phyloP scores from a whole-genome alignment of 129 eudicot species.

The Pseudognaphalium luteoalbum region DNA sequence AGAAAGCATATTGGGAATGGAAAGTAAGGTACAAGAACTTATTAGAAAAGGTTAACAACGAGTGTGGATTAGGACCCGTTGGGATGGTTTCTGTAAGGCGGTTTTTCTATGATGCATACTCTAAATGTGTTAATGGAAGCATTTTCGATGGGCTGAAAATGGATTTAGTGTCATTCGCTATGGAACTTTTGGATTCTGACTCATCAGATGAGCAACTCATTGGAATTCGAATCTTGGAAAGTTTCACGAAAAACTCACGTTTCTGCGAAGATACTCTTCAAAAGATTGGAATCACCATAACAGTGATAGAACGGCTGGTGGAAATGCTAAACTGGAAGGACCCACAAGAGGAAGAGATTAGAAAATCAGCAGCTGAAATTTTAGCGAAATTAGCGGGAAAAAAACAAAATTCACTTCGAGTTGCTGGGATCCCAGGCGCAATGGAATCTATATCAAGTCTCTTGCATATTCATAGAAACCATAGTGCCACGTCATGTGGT shows the following conservation, averaged over 20 bases:
- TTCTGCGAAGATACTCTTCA: constrained; percentile 79
- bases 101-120: constrained; percentile 88
- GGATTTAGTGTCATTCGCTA: constrained; percentile 90
- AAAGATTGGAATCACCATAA: constrained; percentile 67
- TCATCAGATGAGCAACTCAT: constrained; percentile 89
- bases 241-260: constrained; percentile 45
- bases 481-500: constrained; percentile 36
- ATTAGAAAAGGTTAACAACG: constrained; percentile 63
- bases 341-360: constrained; percentile 75
- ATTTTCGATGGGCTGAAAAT: constrained; percentile 88
- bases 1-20: constrained; percentile 96
- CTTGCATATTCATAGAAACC: constrained; percentile 41
- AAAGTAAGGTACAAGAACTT: constrained; percentile 51
- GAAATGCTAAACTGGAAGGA: constrained; percentile 97
- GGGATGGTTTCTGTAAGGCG: constrained; percentile 66
- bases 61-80: constrained; percentile 64
- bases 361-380: constrained; percentile 75
- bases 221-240: constrained; percentile 58
- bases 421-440: constrained; percentile 89
- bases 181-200: constrained; percentile 74
- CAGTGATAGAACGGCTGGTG: constrained; percentile 70
- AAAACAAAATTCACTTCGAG: constrained; percentile 76
- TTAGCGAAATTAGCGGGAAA: constrained; percentile 62
- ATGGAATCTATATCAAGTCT: constrained; percentile 81
- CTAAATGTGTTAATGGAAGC: constrained; percentile 74